These are phyloP conservation scores for Ceratocystis harringtonii DNA, from an alignment of 2,329 filamentous ascomycete species.

Conservation along the genomic window DNA sequence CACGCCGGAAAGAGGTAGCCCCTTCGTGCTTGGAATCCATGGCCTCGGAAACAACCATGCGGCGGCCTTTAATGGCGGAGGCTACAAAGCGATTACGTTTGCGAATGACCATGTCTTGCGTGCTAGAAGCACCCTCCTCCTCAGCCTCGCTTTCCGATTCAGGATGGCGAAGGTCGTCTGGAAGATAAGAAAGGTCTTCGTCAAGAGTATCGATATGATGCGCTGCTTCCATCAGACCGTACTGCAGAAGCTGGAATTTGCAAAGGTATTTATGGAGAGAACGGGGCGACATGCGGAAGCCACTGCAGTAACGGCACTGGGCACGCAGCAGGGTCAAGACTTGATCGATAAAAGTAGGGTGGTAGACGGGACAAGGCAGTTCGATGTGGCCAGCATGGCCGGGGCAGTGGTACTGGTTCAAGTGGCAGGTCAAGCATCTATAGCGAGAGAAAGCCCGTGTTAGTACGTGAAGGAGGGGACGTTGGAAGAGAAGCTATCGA, in stretches of 20 bases:
- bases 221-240: conserved; percentile 62
- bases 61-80: conserved; percentile 34
- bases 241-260: conserved; percentile 71
- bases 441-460: neutral
- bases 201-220: conserved; percentile 39
- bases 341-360: conserved; percentile 94
- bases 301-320: conserved; percentile 82
- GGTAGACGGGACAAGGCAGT: conserved; percentile 82
- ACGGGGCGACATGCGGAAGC: conserved; percentile 62
- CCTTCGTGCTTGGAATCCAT: conserved; percentile 66
- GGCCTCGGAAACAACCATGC: conserved; percentile 38
- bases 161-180: conserved; percentile 24
- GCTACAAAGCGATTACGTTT: conserved; percentile 52
- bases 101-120: conserved; percentile 37
- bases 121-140: conserved; percentile 41
- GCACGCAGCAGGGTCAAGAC: conserved; percentile 69
- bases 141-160: conserved; percentile 45
- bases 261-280: conserved; percentile 67
- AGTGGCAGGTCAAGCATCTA: conserved; percentile 84
- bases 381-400: conserved; percentile 94
- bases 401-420: conserved; percentile 67
- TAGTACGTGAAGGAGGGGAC: conserved; percentile 6
- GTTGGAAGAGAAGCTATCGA: neutral
- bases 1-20: conserved; percentile 58
- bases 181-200: conserved; percentile 32